Conservation (phyloP, 371 early-diverging fungal species). For the Enteropsectra breve region DNA sequence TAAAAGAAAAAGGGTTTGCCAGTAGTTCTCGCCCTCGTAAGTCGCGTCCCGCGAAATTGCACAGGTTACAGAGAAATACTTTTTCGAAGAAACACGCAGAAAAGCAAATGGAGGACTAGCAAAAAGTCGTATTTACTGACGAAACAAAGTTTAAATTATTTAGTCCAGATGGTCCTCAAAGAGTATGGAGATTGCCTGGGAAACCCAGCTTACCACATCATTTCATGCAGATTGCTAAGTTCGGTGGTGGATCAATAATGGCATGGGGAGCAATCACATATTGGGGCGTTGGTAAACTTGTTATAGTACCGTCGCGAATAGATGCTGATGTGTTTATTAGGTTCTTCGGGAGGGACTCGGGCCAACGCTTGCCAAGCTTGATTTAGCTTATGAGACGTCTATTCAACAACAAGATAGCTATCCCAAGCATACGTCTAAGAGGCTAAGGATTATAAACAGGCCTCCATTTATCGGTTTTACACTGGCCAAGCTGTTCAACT, state of each 20-base stretch:
- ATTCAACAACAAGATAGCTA: not conserved
- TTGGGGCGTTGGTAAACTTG: not conserved
- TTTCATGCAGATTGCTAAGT: not conserved
- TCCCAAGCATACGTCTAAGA: not conserved
- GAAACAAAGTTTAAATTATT: not conserved
- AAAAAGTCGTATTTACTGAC: not conserved
- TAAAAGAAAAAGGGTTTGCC: too few relatives aligned
- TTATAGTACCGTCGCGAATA: not conserved
- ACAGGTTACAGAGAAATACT: too few relatives aligned
- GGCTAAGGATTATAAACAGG: not conserved
- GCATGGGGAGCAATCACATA: not conserved
- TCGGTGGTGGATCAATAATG: slow-evolving; percentile 1
- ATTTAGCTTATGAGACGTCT: not conserved
- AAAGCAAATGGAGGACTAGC: too few relatives aligned
- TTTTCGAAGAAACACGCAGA: too few relatives aligned
- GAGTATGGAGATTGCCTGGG: not conserved
- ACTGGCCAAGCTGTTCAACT: not conserved
- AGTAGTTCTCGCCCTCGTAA: too few relatives aligned
- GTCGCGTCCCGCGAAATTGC: too few relatives aligned
- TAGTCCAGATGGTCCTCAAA: not conserved
- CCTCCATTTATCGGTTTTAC: not conserved
- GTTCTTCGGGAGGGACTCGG: not conserved
- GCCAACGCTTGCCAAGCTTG: not conserved
- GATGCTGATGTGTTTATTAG: not conserved
- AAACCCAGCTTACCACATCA: not conserved